Base-by-base conservation (phyloP, 1,284 basidiomycete genomes). In the Malassezia caprae region DNA sequence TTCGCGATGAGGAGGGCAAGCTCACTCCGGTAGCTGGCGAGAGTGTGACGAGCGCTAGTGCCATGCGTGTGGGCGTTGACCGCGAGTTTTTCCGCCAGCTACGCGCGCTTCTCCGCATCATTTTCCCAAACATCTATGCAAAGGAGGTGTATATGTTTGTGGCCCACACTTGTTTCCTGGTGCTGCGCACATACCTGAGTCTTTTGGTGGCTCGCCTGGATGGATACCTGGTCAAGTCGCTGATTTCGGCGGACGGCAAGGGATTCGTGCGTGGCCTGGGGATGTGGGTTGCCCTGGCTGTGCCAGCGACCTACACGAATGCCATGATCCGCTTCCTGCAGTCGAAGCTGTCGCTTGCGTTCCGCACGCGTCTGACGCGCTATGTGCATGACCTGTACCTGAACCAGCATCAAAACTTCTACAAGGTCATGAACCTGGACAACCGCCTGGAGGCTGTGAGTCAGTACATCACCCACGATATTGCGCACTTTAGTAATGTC, bases 291-390 rank as follows among this genome's bases (percentile, higher is more conserved):
- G 77, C 83, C 6, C 80, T 98, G 7, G 88, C 90, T 0, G 80
- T 96, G 24, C 91, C 93, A 0, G 90, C 87, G 68, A 91, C 89
- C 17, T 93, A 91, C 72, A 96, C 91, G 0, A 96, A 98, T 73
- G 85, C 88, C 1, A 91, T 96, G 88, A 87, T 94, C 57, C 84
- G 86, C 19, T 88, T 88, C 74, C 79, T 96, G 0, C 90, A 96
- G 77, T 83, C 85, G n/a, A 88, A 88, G 63, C 81, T 98, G 2
- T 83, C 90, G 0, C 80, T 94, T 12, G 81, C 84, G 5, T 82
- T 96, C 69, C 81, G 90, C 41, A 90, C 88, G 0, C 83, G 88
- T 8, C 79, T 98, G 30, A 91, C 89, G 0, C 83, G 89, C 39
- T 96, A 96, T 75, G 85, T 87, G 0, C 87, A 93, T 71, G 90